Conservation (phyloP, 169 alveolate species). For the Pseudocohnilembus persalinus region DNA sequence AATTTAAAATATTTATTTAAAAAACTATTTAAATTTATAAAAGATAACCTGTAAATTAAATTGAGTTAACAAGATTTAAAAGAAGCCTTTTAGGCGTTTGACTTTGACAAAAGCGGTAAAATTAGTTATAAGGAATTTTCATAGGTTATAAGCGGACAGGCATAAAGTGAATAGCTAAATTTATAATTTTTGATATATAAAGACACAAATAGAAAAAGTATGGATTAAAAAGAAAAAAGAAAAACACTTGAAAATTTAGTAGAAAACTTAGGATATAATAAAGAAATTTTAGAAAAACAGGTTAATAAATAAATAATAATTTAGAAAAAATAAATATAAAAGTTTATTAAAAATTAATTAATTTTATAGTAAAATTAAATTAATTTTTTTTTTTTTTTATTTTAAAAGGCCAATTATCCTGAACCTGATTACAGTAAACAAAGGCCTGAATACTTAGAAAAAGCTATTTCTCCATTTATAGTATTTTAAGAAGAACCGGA, state of each 20-base stretch:
- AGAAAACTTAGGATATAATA: background rate
- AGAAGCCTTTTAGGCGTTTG: background rate
- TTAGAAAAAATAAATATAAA: no score
- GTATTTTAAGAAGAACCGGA: background rate
- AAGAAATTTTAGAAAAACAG: background rate
- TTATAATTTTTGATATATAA: background rate
- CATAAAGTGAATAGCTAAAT: background rate
- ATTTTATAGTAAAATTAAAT: no score
- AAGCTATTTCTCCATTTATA: background rate
- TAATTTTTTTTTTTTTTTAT: no score
- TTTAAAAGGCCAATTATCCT: background rate
- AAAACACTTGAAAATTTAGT: background rate
- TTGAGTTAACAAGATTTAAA: background rate
- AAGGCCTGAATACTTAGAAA: background rate
- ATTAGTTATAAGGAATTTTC: background rate
- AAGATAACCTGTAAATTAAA: background rate
- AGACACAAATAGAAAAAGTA: background rate
- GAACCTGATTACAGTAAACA: background rate
- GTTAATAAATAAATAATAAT: background rate
- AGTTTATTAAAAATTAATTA: no score
- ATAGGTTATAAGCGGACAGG: background rate
- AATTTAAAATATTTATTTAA: no score
- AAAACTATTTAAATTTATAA: no score
- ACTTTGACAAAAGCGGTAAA: background rate
- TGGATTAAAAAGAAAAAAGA: background rate